phyloP scores from a whole-genome alignment of 164 flowering plant genomes.

The Sextonia rubra region DNA sequence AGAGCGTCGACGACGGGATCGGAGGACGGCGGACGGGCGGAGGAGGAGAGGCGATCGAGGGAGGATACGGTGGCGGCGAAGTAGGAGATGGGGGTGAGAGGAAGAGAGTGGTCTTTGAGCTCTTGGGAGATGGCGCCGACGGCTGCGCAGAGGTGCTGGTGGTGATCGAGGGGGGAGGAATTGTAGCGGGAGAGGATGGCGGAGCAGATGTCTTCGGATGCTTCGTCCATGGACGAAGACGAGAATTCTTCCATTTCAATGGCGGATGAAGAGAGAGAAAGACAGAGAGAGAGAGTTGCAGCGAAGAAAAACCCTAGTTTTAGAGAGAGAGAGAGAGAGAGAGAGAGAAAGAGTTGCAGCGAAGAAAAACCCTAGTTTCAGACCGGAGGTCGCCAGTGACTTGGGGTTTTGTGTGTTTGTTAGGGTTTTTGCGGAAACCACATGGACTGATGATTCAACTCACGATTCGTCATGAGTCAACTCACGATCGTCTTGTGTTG shows the following conservation, averaged over 20 bases:
- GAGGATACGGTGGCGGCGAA: slow-evolving; percentile 64
- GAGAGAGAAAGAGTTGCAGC: too few relatives aligned
- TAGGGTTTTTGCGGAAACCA: too few relatives aligned
- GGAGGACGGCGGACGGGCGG: slow-evolving; percentile 20
- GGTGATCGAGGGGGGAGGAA: slow-evolving; percentile 49
- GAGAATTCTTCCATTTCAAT: slow-evolving; percentile 6
- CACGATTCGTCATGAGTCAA: too few relatives aligned
- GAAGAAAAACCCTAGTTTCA: too few relatives aligned
- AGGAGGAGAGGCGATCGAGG: slow-evolving; percentile 38
- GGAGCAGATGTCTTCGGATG: slow-evolving; percentile 37
- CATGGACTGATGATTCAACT: too few relatives aligned
- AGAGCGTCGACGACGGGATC: slow-evolving; percentile 44
- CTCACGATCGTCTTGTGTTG: too few relatives aligned
- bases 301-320: background rate
- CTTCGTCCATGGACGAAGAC: slow-evolving; percentile 9
- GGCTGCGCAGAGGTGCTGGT: slow-evolving; percentile 68
- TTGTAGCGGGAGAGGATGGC: slow-evolving; percentile 43
- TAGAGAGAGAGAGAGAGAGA: too few relatives aligned
- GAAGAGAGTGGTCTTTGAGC: slow-evolving; percentile 60
- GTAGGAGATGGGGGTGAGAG: slow-evolving; percentile 55
- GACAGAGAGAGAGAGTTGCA: background rate
- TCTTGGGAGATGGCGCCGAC: slow-evolving; percentile 74
- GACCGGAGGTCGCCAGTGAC: too few relatives aligned
- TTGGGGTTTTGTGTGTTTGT: too few relatives aligned
- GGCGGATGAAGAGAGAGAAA: background rate